Conservation (phyloP, 2,329 filamentous ascomycete species). For the Tolypocladium pustulatum region DNA sequence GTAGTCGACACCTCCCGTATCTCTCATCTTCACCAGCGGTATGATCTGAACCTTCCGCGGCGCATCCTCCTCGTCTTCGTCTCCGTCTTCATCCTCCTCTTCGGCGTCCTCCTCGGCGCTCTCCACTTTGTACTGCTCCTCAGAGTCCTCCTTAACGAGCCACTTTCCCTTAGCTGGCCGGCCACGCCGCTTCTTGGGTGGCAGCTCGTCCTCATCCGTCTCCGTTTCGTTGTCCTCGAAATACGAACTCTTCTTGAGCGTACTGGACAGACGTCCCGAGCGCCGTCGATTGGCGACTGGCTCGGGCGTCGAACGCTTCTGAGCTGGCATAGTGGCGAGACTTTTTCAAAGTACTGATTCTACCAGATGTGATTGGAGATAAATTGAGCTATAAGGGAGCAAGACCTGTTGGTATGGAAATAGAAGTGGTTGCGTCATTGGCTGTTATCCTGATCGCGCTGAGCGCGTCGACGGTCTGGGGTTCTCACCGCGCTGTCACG, state of each 20-base stretch:
- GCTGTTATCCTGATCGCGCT: constrained; percentile 8
- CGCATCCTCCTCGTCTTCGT: constrained; percentile 26
- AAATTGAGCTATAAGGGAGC: not conserved
- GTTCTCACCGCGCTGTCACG: constrained; percentile 14
- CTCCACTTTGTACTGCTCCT: constrained; percentile 15
- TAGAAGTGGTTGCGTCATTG: constrained; percentile 14
- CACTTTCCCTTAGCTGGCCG: constrained; percentile 12
- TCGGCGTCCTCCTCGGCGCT: constrained; percentile 14
- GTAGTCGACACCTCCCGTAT: constrained; percentile 30
- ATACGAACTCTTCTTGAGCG: constrained; percentile 38
- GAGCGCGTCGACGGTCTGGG: constrained; percentile 6
- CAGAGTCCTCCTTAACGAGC: constrained; percentile 9
- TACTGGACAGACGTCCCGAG: constrained; percentile 35
- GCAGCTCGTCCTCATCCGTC: constrained; percentile 5
- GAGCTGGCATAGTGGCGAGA: constrained; percentile 26
- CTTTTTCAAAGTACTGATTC: not conserved
- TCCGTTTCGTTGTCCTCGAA: constrained; percentile 26
- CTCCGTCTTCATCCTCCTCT: constrained; percentile 18
- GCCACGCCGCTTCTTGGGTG: constrained; percentile 17
- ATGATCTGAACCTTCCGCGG: constrained; percentile 23
- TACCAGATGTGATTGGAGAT: too few species aligned
- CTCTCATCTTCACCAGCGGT: constrained; percentile 24
- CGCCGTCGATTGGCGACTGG: constrained; percentile 27
- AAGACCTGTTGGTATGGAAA: not conserved
- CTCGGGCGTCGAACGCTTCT: constrained; percentile 25